Percentiles rank a stretch among this genome's conserved stretches.
Conservation (phyloP, 1,284 basidiomycete species). For the Ceratobasidium sp. region DNA sequence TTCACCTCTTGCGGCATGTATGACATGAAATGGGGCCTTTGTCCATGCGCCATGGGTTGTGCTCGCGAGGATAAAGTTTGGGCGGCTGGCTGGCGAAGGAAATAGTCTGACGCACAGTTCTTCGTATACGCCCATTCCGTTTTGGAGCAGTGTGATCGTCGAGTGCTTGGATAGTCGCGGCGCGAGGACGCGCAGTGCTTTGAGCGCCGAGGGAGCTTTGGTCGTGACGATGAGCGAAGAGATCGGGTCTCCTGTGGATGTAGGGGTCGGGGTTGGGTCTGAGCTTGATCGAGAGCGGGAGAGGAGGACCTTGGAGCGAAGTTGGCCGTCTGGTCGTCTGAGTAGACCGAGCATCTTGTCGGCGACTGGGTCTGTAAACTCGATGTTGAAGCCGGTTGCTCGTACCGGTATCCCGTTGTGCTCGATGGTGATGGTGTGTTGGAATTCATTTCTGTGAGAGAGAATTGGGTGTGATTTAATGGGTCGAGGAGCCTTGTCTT, state of each 20-base stretch:
- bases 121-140: slow-evolving; percentile 91
- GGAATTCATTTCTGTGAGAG: slow-evolving; percentile 21
- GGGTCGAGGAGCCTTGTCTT: background rate
- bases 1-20: slow-evolving; percentile 78
- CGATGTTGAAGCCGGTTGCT: slow-evolving; percentile 40
- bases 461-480: background rate
- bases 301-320: slow-evolving; percentile 32
- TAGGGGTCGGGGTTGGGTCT: background rate
- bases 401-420: slow-evolving; percentile 57
- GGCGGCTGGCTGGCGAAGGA: slow-evolving; percentile 72
- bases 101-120: slow-evolving; percentile 74
- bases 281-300: slow-evolving; percentile 4
- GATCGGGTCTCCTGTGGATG: slow-evolving; percentile 54
- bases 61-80: slow-evolving; percentile 85
- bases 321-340: slow-evolving; percentile 35
- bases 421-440: slow-evolving; percentile 45
- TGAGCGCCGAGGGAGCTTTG: slow-evolving; percentile 73
- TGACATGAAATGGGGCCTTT: slow-evolving; percentile 60
- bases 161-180: slow-evolving; percentile 71
- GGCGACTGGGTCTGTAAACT: slow-evolving; percentile 33
- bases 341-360: slow-evolving; percentile 27
- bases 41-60: slow-evolving; percentile 82
- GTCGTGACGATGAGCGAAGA: slow-evolving; percentile 82
- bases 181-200: slow-evolving; percentile 66
- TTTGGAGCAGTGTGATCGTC: slow-evolving; percentile 90